A percentile compares a stretch with the other conserved stretches of the same genome.
Evolutionary conservation across 2,329 filamentous ascomycete genomes (phyloP).

Genomic region (Aspergillus hiratsukae): DNA sequence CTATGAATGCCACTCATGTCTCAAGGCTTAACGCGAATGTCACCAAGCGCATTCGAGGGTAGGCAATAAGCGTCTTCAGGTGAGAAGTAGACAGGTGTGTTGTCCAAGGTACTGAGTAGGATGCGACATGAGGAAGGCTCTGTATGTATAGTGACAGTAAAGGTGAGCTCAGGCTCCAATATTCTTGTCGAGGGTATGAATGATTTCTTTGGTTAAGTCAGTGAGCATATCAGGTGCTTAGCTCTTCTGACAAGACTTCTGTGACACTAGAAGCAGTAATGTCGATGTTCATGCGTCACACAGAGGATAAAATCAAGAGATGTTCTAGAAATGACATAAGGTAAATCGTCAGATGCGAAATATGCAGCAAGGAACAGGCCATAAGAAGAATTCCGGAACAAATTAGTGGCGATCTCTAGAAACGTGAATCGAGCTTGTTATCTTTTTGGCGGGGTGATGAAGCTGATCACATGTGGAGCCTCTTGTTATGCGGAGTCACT

Average conservation of each 20-base stretch:
- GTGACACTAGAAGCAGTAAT: background rate
- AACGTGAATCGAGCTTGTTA: background rate
- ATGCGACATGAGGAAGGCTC: slow-evolving; percentile 21
- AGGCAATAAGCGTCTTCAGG: background rate
- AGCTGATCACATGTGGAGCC: slow-evolving; percentile 16
- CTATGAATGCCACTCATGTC: slow-evolving; percentile 41
- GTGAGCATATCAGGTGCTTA: slow-evolving; percentile 21
- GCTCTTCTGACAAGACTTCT: slow-evolving; percentile 14
- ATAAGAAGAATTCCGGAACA: background rate
- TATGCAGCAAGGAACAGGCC: background rate
- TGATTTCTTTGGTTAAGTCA: slow-evolving; percentile 5
- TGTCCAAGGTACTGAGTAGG: slow-evolving; percentile 3
- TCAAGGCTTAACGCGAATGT: background rate
- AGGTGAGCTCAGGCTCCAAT: slow-evolving; percentile 24
- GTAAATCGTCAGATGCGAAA: background rate
- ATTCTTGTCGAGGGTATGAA: slow-evolving; percentile 19
- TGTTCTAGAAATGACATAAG: background rate
- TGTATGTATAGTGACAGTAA: slow-evolving; percentile 8
- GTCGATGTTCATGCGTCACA: background rate
- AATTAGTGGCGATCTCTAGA: background rate
- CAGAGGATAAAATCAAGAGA: background rate
- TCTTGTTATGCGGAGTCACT: slow-evolving; percentile 3
- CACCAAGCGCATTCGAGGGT: slow-evolving; percentile 1
- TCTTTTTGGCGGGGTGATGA: background rate
- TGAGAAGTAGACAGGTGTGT: slow-evolving; percentile 2